Percentiles rank a stretch among this genome's conserved stretches.
phyloP scores from a whole-genome alignment of 495 filamentous ascomycete genomes.

The Penicillium psychrofluorescens region DNA sequence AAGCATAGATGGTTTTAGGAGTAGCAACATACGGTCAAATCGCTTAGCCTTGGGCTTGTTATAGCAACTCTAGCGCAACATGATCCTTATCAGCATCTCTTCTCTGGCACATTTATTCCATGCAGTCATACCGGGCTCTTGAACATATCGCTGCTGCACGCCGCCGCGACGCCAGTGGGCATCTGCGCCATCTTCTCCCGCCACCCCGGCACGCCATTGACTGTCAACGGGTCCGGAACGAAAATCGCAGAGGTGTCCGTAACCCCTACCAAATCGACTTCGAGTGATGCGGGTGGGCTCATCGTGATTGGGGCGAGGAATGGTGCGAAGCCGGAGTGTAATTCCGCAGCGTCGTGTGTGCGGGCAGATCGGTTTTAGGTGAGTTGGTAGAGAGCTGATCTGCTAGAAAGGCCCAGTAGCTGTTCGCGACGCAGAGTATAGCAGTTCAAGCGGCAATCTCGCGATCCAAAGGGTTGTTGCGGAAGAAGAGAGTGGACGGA shows the following conservation, averaged over 20 bases:
- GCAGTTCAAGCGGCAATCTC: too few species aligned
- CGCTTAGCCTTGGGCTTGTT: constrained; percentile 74
- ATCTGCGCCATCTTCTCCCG: constrained; percentile 62
- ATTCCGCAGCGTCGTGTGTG: not conserved
- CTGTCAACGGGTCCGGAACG: constrained; percentile 56
- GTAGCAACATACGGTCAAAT: constrained; percentile 67
- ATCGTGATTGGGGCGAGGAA: constrained; percentile 12
- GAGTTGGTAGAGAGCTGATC: too few species aligned
- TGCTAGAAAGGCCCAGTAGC: too few species aligned
- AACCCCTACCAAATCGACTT: constrained; percentile 28
- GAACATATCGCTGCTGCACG: constrained; percentile 74
- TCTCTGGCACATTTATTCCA: too few species aligned
- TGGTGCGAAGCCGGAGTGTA: not conserved
- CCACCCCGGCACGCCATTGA: constrained; percentile 60
- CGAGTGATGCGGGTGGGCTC: constrained; percentile 36
- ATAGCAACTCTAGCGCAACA: constrained; percentile 31
- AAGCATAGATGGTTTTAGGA: too few species aligned
- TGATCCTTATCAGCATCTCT: not conserved
- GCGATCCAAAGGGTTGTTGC: not conserved
- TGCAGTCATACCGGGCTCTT: constrained; percentile 54
- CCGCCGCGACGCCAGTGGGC: constrained; percentile 68
- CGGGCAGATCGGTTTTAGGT: not conserved
- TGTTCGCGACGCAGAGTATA: not conserved
- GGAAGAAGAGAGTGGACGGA: constrained; percentile 7
- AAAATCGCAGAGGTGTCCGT: constrained; percentile 30